A percentile compares a stretch with the other conserved stretches of the same genome.
Conservation (phyloP, 257 asterid species). For the Thymus quinquecostatus region DNA sequence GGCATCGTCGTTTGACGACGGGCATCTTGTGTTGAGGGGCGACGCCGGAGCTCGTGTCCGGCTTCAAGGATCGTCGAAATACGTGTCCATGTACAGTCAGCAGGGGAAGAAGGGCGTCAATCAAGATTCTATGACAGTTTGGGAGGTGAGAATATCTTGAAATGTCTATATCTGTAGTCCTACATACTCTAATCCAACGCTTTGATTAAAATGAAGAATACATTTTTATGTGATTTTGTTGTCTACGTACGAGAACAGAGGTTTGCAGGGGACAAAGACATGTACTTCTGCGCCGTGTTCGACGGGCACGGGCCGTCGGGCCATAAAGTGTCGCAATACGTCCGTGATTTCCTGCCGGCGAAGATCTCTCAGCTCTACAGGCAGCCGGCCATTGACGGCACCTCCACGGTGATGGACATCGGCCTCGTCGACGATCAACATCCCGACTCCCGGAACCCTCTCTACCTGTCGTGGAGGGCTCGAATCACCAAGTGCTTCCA, state of each 20-base stretch:
- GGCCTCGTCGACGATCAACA: neutral
- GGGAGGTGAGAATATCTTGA: constrained; percentile 63
- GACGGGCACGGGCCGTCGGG: constrained; percentile 97
- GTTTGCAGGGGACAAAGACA: constrained; percentile 73
- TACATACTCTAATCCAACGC: no score
- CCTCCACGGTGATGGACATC: constrained; percentile 28
- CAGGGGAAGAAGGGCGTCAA: constrained; percentile 76
- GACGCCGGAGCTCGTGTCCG: constrained; percentile 69
- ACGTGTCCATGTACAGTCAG: constrained; percentile 62
- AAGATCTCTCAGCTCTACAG: constrained; percentile 55
- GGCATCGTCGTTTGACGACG: constrained; percentile 28
- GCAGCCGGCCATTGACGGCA: constrained; percentile 35
- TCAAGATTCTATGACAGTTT: constrained; percentile 95
- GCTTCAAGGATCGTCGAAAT: constrained; percentile 73
- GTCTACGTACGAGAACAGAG: constrained; percentile 39
- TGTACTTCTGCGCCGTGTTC: constrained; percentile 71
- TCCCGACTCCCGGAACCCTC: constrained; percentile 39
- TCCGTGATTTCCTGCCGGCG: constrained; percentile 71
- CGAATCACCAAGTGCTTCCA: constrained; percentile 52
- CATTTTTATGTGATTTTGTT: neutral
- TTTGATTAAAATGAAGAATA: no score
- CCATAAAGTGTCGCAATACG: constrained; percentile 69
- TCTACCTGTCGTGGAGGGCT: constrained; percentile 62
- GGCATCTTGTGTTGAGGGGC: constrained; percentile 49
- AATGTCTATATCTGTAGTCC: no score